These are phyloP conservation scores for Tetrapisispora taiwanensis DNA, from an alignment of 805 yeast genomes.

Conservation along the genomic window DNA sequence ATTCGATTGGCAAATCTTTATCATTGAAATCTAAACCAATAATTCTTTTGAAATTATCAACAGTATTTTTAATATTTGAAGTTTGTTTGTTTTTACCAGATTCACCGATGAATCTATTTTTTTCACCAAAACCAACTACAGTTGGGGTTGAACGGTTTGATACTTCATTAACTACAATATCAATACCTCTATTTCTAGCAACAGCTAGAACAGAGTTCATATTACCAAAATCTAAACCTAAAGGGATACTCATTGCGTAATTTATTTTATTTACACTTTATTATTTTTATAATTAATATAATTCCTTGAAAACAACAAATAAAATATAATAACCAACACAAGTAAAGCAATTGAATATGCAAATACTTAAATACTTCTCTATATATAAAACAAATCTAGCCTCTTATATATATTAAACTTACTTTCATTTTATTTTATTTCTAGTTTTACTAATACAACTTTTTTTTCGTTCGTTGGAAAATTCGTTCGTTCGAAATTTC, in stretches of 20 bases:
- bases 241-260: slow-evolving; percentile 87
- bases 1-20: slow-evolving; percentile 57
- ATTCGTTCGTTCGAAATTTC: neutral
- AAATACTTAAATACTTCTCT: too few relatives aligned
- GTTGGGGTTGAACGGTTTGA: slow-evolving; percentile 95
- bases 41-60: slow-evolving; percentile 86
- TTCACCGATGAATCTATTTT: slow-evolving; percentile 91
- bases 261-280: slow-evolving; percentile 8
- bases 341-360: too few relatives aligned
- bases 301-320: too few relatives aligned
- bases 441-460: too few relatives aligned
- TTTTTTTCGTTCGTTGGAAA: neutral
- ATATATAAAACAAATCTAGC: too few relatives aligned
- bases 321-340: too few relatives aligned
- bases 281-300: too few relatives aligned
- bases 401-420: too few relatives aligned
- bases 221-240: slow-evolving; percentile 97
- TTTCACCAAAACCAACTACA: slow-evolving; percentile 81
- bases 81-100: slow-evolving; percentile 93
- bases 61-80: slow-evolving; percentile 92
- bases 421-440: too few relatives aligned
- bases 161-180: slow-evolving; percentile 95
- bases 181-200: slow-evolving; percentile 98
- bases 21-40: slow-evolving; percentile 59
- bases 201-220: slow-evolving; percentile 87